Base-by-base conservation (phyloP, 2,329 filamentous ascomycete genomes). In the Dothistroma septosporum region DNA sequence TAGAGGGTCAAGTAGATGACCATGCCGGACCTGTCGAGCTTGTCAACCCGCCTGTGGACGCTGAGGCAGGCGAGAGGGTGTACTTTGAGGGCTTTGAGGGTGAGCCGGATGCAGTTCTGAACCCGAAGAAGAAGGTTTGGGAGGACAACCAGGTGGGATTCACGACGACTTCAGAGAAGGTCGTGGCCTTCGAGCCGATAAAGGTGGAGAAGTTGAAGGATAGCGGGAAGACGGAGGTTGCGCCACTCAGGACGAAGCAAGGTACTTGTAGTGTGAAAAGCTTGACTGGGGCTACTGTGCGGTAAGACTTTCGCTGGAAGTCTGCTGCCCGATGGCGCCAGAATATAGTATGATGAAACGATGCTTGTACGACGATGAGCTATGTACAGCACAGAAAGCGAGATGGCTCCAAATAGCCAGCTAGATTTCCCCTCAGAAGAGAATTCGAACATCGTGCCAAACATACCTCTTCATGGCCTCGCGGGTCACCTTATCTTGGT, bases 81-180 rank as follows among this genome's bases (percentile, higher is more conserved):
- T 92, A 83, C 82, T 99, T 99, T 74, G 90, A 97, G 74, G 94
- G 94, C 53, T 99, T 91, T 87, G 83, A 91, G 76, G 92, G 91
- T 61, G 90, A 96, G 81, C 92, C 94, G 0, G 94, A 99, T 83
- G 88, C 88, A 64, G 86, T 93, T 55, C 83, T 99, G 60, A 99
- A 97, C 83, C 94, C 94, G 61, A 99, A 99, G 88, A 99, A 97
- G 87, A 97, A 97, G 87, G 82, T 97, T 63, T 97, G 93, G 92
- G 94, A 99, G 83, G 91, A 84, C 10, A 91, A 96, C 78, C 93
- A 97, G 82, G 92, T 92, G 0, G 94, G 93, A 0, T 97, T 97
- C 79, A 96, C 90, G 32, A 99, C 93, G 8, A 96, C 89, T 1
- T 88, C 88, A 8, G 78, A 76, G 52, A 81, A 93, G 55, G 89